Conservation (phyloP, 2,329 filamentous ascomycete genomes). For the Fusarium robinianum region DNA sequence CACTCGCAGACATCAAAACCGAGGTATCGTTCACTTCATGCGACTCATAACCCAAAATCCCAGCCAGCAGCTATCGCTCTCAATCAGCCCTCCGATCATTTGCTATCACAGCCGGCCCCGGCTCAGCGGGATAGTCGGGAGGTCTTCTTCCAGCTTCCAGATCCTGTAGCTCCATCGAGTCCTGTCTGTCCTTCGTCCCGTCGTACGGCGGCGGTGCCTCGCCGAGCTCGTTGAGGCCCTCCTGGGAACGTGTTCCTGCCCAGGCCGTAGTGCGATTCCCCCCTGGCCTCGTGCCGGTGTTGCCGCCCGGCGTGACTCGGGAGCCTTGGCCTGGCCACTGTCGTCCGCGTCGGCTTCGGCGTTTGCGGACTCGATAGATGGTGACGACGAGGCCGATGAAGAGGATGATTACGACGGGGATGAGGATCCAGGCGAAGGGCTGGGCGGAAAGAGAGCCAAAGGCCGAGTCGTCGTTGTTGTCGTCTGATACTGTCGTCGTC, state of each 20-base stretch:
- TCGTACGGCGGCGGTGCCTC: slow-evolving; percentile 69
- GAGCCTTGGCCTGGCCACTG: slow-evolving; percentile 18
- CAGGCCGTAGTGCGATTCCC: slow-evolving; percentile 35
- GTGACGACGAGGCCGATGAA: slow-evolving; percentile 45
- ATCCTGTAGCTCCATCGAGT: slow-evolving; percentile 33
- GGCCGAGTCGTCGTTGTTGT: slow-evolving; percentile 18
- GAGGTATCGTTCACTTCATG: too few relatives aligned
- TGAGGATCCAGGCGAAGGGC: slow-evolving; percentile 61
- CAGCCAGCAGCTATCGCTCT: too few relatives aligned
- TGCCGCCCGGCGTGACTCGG: too few relatives aligned
- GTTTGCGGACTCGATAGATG: slow-evolving; percentile 51
- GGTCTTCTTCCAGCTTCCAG: slow-evolving; percentile 36
- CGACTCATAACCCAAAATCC: too few relatives aligned
- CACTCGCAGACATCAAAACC: too few relatives aligned
- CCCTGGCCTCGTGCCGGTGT: slow-evolving; percentile 14
- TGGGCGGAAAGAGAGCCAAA: slow-evolving; percentile 46
- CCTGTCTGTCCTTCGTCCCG: slow-evolving; percentile 36
- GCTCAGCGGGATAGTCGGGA: slow-evolving; percentile 38
- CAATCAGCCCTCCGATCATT: slow-evolving; percentile 23
- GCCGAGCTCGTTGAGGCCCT: slow-evolving; percentile 66
- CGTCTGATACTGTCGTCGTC: background rate
- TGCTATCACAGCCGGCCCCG: slow-evolving; percentile 30
- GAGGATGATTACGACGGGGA: slow-evolving; percentile 52
- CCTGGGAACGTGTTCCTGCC: slow-evolving; percentile 41
- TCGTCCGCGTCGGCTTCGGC: slow-evolving; percentile 33